These are phyloP conservation scores for Hortiboletus campestris DNA, from an alignment of 768 basidiomycete species.

Conservation along the genomic window DNA sequence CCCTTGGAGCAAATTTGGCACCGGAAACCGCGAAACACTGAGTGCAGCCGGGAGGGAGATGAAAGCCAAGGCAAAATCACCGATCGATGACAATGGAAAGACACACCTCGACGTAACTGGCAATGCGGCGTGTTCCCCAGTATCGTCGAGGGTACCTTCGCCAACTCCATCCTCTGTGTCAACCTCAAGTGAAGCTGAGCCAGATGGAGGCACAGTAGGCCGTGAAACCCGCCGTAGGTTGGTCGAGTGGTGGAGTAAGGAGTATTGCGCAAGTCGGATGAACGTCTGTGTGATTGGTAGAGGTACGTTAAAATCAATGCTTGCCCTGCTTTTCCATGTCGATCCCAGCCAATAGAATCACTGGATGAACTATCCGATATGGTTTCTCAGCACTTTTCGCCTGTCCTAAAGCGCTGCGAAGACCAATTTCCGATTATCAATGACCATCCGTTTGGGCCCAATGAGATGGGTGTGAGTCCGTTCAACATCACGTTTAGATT, in stretches of 20 bases:
- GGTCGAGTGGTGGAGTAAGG: slow-evolving; percentile 80
- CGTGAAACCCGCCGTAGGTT: slow-evolving; percentile 76
- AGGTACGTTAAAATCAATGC: slow-evolving; percentile 42
- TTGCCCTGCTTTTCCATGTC: not conserved
- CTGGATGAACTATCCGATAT: slow-evolving; percentile 68
- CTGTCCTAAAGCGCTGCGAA: slow-evolving; percentile 60
- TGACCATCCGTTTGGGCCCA: slow-evolving; percentile 74
- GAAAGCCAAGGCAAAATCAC: slow-evolving; percentile 48
- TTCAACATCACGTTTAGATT: not conserved
- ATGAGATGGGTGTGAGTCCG: slow-evolving; percentile 67
- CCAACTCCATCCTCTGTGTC: slow-evolving; percentile 59
- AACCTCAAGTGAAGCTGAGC: slow-evolving; percentile 54
- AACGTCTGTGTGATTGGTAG: slow-evolving; percentile 74
- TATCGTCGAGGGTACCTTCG: slow-evolving; percentile 56
- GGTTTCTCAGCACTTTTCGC: slow-evolving; percentile 67
- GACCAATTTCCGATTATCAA: slow-evolving; percentile 60
- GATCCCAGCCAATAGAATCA: slow-evolving; percentile 49
- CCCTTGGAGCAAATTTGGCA: slow-evolving; percentile 90
- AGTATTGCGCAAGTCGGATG: slow-evolving; percentile 85
- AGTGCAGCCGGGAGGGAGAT: slow-evolving; percentile 57
- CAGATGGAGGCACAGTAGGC: slow-evolving; percentile 75
- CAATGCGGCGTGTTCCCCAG: slow-evolving; percentile 40
- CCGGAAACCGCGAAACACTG: slow-evolving; percentile 76
- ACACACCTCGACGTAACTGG: slow-evolving; percentile 17
- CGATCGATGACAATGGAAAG: slow-evolving; percentile 23